Base-by-base conservation (phyloP, 2,329 filamentous ascomycete species). In the Trichoderma sp. region DNA sequence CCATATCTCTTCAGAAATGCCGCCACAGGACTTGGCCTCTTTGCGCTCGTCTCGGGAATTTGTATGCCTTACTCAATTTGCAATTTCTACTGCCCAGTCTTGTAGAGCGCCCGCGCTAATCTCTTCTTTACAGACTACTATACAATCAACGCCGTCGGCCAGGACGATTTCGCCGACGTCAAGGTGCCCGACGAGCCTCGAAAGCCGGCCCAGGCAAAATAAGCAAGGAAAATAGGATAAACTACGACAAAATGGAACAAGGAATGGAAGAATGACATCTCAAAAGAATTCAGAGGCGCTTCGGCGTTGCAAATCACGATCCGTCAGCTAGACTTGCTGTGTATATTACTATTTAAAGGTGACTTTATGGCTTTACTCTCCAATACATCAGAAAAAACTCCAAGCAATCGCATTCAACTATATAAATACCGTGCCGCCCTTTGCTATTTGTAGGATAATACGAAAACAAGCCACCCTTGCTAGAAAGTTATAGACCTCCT, bases 101-200 rank as follows among this genome's bases (percentile, higher is more conserved):
- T 21, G 4, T 0, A 11, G 10, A 21, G 6, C 26, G 24, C 52
- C 58, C 26, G 32, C 61, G 24, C 11, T 28, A 13, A 24, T 21
- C 24, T 56, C 1, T 6, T 52, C 34, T 55, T 18, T 5, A 56
- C 68, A 88, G 87, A 88, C 75, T 81, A 81, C 73, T 89, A 88
- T 76, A 89, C 87, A 4, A 91, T 99, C 77, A 87, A 85, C 73
- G 93, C 93, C 66, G 92, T 99, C 77, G 93, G 95, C 54, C 96
- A 98, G 81, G 96, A 98, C 80, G 93, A 97, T 73, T 99, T 99
- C 82, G 92, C 94, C 69, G 96, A 99, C 78, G 94, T 98, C 75
- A 90, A 93, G 78, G 90, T 98, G 46, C 96, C 96, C 32, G 91
- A 93, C 78, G 84, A 86, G 64, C 90, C 92, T 59, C 79, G 81